These are phyloP conservation scores for Trypanosoma theileri DNA, from an alignment of 208 protist genomes.

Conservation along the genomic window DNA sequence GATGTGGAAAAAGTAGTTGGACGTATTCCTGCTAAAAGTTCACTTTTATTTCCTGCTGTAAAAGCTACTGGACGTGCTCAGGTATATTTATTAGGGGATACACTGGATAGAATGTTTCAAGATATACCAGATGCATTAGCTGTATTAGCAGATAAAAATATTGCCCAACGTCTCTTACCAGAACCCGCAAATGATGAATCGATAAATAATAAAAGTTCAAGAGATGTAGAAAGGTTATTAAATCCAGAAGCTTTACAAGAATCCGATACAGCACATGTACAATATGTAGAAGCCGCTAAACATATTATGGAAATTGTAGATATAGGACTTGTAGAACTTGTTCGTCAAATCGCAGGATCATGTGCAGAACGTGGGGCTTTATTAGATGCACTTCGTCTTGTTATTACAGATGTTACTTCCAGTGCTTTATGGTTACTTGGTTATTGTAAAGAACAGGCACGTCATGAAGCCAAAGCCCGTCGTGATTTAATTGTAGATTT, in stretches of 20 bases:
- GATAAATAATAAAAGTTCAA: background rate
- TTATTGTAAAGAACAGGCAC: conserved; percentile 63
- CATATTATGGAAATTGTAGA: conserved; percentile 66
- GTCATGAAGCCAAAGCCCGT: conserved; percentile 39
- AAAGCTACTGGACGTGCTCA: conserved; percentile 69
- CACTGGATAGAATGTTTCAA: conserved; percentile 78
- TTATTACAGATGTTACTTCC: conserved; percentile 56
- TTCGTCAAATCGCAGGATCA: conserved; percentile 55
- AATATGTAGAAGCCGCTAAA: conserved; percentile 62
- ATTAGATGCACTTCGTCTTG: conserved; percentile 75
- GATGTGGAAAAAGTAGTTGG: background rate
- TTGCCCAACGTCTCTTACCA: conserved; percentile 64
- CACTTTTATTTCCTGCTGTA: conserved; percentile 58
- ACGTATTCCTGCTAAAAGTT: background rate
- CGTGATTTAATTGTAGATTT: conserved; percentile 22
- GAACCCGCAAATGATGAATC: background rate
- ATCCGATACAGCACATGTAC: conserved; percentile 44
- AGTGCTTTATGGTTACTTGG: conserved; percentile 58
- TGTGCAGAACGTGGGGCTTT: conserved; percentile 84
- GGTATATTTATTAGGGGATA: conserved; percentile 83
- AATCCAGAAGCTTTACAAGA: conserved; percentile 32
- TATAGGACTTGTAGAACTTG: conserved; percentile 76
- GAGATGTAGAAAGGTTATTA: conserved; percentile 20
- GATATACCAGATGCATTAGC: conserved; percentile 47
- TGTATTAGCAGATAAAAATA: conserved; percentile 52